Conservation (phyloP, 768 basidiomycete species). For the Kwoniella europaea region DNA sequence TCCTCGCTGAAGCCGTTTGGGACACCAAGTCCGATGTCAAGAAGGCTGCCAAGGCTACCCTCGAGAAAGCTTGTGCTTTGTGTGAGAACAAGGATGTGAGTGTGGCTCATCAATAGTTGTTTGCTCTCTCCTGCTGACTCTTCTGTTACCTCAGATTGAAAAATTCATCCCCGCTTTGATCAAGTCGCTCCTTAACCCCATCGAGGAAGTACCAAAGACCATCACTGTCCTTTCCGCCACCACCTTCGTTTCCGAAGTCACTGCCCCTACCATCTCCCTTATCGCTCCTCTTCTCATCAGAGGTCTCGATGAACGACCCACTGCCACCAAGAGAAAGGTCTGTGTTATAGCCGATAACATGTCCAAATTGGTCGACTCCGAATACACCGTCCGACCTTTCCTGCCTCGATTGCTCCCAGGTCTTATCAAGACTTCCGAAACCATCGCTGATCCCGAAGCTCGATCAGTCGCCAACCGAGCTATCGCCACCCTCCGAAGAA, state of each 20-base stretch:
- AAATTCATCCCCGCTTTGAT: slow-evolving; percentile 90
- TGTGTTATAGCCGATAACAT: slow-evolving; percentile 98
- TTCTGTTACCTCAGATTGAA: slow-evolving; percentile 61
- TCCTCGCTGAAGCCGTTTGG: slow-evolving; percentile 96
- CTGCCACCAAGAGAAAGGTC: slow-evolving; percentile 95
- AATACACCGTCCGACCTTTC: slow-evolving; percentile 94
- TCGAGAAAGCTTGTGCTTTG: slow-evolving; percentile 90
- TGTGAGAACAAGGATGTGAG: slow-evolving; percentile 93
- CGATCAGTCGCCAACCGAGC: slow-evolving; percentile 89
- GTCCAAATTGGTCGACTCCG: slow-evolving; percentile 95
- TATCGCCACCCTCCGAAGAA: slow-evolving; percentile 92
- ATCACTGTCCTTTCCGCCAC: slow-evolving; percentile 94
- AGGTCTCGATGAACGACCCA: slow-evolving; percentile 92
- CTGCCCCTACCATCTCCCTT: slow-evolving; percentile 92
- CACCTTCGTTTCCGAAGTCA: slow-evolving; percentile 99
- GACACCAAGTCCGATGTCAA: slow-evolving; percentile 98
- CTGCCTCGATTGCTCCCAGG: slow-evolving; percentile 92
- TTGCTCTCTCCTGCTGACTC: slow-evolving; percentile 53
- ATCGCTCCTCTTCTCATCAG: slow-evolving; percentile 95
- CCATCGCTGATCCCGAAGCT: slow-evolving; percentile 97
- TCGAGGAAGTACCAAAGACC: slow-evolving; percentile 97
- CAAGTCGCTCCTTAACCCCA: slow-evolving; percentile 96
- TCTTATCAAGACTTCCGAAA: slow-evolving; percentile 90
- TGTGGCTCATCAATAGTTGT: slow-evolving; percentile 62
- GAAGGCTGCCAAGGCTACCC: slow-evolving; percentile 93